phyloP scores from a whole-genome alignment of 78 protist genomes.

The Pigoraptor vietnamica region DNA sequence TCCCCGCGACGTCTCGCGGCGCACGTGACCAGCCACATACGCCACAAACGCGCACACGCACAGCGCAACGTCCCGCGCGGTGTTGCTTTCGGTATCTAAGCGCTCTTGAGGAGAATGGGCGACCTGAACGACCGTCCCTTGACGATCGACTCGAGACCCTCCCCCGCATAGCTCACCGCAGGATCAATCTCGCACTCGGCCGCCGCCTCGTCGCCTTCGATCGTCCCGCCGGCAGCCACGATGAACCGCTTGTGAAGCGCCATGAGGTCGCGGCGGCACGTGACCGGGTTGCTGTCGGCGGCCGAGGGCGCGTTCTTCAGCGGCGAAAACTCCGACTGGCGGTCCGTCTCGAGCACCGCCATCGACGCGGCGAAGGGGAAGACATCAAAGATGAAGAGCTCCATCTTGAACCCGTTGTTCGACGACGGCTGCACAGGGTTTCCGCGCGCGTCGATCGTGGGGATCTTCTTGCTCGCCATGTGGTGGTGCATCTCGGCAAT shows the following conservation, averaged over 20 bases:
- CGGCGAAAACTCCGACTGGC: constrained; percentile 76
- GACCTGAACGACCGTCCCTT: background rate
- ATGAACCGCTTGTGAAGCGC: constrained; percentile 35
- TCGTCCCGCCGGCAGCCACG: constrained; percentile 44
- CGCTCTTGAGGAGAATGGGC: background rate
- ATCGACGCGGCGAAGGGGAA: constrained; percentile 49
- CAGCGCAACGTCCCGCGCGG: too few relatives aligned
- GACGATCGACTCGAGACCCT: constrained; percentile 40
- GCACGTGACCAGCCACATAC: too few relatives aligned
- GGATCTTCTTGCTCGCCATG: constrained; percentile 85
- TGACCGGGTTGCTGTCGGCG: constrained; percentile 51
- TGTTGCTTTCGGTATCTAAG: background rate
- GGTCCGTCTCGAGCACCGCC: constrained; percentile 30
- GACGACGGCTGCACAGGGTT: constrained; percentile 3
- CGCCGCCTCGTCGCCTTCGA: background rate
- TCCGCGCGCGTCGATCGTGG: constrained; percentile 12
- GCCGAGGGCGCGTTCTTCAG: constrained; percentile 63
- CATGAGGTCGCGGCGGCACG: constrained; percentile 47
- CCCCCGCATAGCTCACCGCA: constrained; percentile 60
- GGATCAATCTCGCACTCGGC: constrained; percentile 62
- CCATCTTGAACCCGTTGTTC: constrained; percentile 69
- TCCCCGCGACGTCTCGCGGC: too few relatives aligned
- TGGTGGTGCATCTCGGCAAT: constrained; percentile 48
- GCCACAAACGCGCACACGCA: too few relatives aligned
- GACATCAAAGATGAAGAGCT: constrained; percentile 88